Base-by-base conservation (phyloP, 352 stramenopile genomes). In the Globisporangium iwayamae region DNA sequence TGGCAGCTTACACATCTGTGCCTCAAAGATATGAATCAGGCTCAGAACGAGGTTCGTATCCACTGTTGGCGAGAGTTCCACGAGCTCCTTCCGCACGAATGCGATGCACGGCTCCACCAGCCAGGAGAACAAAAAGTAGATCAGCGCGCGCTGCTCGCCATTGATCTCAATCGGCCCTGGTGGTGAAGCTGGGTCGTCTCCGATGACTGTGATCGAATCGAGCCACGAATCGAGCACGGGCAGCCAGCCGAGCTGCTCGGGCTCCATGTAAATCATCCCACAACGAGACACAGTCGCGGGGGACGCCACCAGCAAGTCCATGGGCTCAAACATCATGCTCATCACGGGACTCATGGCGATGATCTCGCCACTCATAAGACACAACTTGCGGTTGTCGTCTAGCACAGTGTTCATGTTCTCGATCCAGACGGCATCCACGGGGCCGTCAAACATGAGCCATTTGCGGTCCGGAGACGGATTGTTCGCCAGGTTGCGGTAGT, bases 251-350 rank as follows among this genome's bases (percentile, higher is more conserved):
- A 98, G 73, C 60, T 97, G 92, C 51, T 93, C 85, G 7, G 92
- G 89, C 63, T 98, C 93, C 85, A 96, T 96, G 73, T 97, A 98
- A 62, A 98, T 97, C 90, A 98, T 98, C 5, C 94, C 94, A 57
- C 93, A 96, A 10, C 94, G 88, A 52, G 85, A 96, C 7, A 98
- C 94, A 3, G 94, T 98, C 1, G 94, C 94, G 3, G 94, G 94
- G 0, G 89, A 97, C 2, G 94, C 94, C 8, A 96, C 87, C n/a
- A 98, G 74, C 48, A 98, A 73, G 70, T 98, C 90, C 86, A 97
- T 96, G 1, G 92, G 90, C 70, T 98, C 94, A 53, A 98, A 98
- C 79, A 98, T 97, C 94, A 98, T 98, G 60, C 90, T 98, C 91
- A 98, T 98, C 34, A 91, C 83, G 18, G 91, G 68, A 43, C 81